Evolutionary conservation across 176 grass and related monocot genomes (phyloP), one percentile per base, ranked within the genome.

Genomic region (Aegilops speltoides): DNA sequence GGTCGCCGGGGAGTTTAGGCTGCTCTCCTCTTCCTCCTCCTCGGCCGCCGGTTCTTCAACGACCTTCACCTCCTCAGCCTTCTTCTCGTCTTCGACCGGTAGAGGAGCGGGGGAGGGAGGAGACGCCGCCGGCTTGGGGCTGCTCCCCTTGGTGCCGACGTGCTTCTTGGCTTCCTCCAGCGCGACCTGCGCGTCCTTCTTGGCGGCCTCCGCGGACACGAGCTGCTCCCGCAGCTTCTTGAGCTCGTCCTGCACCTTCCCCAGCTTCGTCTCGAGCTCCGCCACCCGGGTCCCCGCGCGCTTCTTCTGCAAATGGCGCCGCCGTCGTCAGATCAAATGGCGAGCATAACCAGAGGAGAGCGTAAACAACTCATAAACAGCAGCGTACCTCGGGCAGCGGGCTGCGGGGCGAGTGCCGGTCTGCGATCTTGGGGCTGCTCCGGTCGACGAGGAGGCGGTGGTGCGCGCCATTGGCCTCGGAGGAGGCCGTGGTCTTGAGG

Each of bases 201-300:
- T 98, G 76, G 97, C 94, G 0, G 88, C 85, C 77, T 98, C 97
- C 6, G 93, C 94, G 9, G 92, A 92, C 11, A 89, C 88, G 77
- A 96, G 92, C 82, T 99, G 97, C 74, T 97, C 90, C 22, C 81
- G 77, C 85, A 99, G 89, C 89, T 99, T 99, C 92, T 96, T 99
- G 28, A 97, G 90, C 85, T 99, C 92, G 82, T 87, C 97, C 85
- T 94, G 92, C 60, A 95, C 89, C 74, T 91, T 94, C 20, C 90
- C 89, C 76, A 99, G 89, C 87, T 94, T 99, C 1, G 92, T 50
- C 85, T 99, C 92, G 34, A 96, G 84, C 83, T 97, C 97, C 26
- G 26, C 79, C 81, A 94, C 97, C 29, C 73, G 78, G 6, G 94
- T 91, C 6, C 94, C 91, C 9, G 90, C 90, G 2, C 92, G 92